Percentiles rank a stretch among this genome's conserved stretches.
Conservation (phyloP, 2,329 filamentous ascomycete species). For the Pestalotiopsis sp. region DNA sequence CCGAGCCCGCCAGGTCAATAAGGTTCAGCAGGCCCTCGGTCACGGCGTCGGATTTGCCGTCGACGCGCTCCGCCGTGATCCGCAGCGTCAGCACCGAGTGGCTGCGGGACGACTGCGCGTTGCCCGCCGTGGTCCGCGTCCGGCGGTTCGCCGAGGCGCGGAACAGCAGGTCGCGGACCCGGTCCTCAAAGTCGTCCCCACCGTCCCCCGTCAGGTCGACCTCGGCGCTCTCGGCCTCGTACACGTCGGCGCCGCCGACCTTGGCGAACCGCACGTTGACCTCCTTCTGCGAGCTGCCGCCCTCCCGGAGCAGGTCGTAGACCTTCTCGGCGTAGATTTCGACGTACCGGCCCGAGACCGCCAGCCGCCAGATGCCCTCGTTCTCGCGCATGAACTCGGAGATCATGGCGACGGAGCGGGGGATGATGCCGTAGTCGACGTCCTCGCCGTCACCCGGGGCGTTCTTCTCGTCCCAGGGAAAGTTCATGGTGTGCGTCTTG, state of each 20-base stretch:
- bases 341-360: neutral
- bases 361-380: neutral
- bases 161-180: neutral
- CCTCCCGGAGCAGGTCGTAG: conserved; percentile 11
- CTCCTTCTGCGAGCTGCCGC: neutral
- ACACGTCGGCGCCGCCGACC: neutral
- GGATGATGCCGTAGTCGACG: conserved; percentile 4
- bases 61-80: neutral
- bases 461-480: neutral
- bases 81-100: conserved; percentile 10
- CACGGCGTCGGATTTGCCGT: neutral
- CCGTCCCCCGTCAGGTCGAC: neutral
- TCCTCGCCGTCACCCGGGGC: neutral
- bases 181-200: neutral
- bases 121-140: conserved; percentile 5
- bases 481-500: conserved; percentile 13
- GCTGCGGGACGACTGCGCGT: conserved; percentile 10
- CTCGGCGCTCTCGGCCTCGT: neutral
- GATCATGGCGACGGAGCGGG: neutral
- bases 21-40: conserved; percentile 12
- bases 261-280: neutral
- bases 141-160: neutral
- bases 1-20: conserved; percentile 12
- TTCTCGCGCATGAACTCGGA: neutral
- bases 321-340: conserved; percentile 8